Base-by-base conservation (phyloP, 2,329 filamentous ascomycete genomes). In the Chrysoporthe puriensis region DNA sequence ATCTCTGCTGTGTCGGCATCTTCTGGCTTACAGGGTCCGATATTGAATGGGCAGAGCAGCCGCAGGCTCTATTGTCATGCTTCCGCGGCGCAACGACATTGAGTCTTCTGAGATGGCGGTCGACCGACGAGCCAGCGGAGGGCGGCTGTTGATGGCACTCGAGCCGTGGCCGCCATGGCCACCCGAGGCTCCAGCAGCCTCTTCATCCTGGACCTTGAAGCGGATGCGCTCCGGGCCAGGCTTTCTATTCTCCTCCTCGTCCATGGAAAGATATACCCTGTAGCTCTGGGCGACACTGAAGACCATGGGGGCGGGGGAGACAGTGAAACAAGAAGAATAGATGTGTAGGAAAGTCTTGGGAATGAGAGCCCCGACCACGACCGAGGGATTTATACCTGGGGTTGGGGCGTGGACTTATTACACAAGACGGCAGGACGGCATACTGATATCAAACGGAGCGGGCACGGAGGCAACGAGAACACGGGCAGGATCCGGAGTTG, bases 31-130 rank as follows among this genome's bases (percentile, higher is more conserved):
- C 78, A 86, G 76, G 3, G 84, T 86, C 57, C 84, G 82, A 72
- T 86, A 87, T 70, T 85, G 82, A 64, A 86, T 84, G n/a, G 84
- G 84, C 61, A 86, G 75, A 3, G 76, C 78, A 16, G 79, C 76
- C 2, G 77, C 73, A 4, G 79, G 80, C 66, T 83, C 80, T 42
- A 83, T 78, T 62, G 73, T 50, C 46, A 63, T 63, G 46, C 61
- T 63, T 14, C 46, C 40, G 13, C 48, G 58, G 14, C 62, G 62
- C 44, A 68, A 42, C 9, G 66, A 65, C 21, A 65, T 57, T 13
- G 62, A 61, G 57, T 68, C 66, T 52, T 68, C 66, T 14, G 66
- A 68, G 48, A 68, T 13, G n/a, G 46, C 66, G 1, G 66, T 68
- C 48, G 66, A 57, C 36, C 36, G 42, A 32, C 66, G 66, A 62